A percentile compares a stretch with the other conserved stretches of the same genome.
phyloP scores from a whole-genome alignment of 495 filamentous ascomycete species.

The Tuber aestivum region DNA sequence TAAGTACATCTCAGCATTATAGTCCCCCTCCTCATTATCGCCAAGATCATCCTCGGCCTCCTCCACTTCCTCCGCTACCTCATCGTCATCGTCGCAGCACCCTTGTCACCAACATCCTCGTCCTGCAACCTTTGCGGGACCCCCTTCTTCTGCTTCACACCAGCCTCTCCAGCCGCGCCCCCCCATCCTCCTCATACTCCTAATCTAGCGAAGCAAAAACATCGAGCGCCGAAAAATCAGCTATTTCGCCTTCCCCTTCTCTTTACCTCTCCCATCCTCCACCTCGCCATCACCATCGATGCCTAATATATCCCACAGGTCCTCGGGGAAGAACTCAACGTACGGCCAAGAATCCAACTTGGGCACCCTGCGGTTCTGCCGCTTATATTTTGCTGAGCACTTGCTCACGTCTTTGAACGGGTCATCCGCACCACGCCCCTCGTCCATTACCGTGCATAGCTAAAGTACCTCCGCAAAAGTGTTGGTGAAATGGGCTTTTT shows the following conservation, averaged over 20 bases:
- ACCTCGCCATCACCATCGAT: slow-evolving; percentile 19
- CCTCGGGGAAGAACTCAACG: slow-evolving; percentile 40
- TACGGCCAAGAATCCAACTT: slow-evolving; percentile 42
- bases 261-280: slow-evolving; percentile 6
- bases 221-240: slow-evolving; percentile 32
- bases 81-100: slow-evolving; percentile 26
- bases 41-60: slow-evolving; percentile 38
- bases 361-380: slow-evolving; percentile 31
- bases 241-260: slow-evolving; percentile 35
- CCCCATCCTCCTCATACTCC: slow-evolving; percentile 19
- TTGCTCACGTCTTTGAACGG: slow-evolving; percentile 40
- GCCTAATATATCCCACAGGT: slow-evolving; percentile 35
- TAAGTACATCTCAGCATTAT: slow-evolving; percentile 43
- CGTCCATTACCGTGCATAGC: slow-evolving; percentile 38
- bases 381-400: slow-evolving; percentile 39
- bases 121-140: slow-evolving; percentile 25
- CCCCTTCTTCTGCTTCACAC: slow-evolving; percentile 31
- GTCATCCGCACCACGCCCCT: slow-evolving; percentile 38
- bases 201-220: slow-evolving; percentile 27
- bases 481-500: too few relatives aligned
- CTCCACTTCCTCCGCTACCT: slow-evolving; percentile 30
- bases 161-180: slow-evolving; percentile 28
- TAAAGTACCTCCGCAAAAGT: too few relatives aligned
- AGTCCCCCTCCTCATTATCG: slow-evolving; percentile 42
- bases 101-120: slow-evolving; percentile 29